Evolutionary conservation across 257 asterid genomes (phyloP).

Genomic region (Penstemon barbatus): DNA sequence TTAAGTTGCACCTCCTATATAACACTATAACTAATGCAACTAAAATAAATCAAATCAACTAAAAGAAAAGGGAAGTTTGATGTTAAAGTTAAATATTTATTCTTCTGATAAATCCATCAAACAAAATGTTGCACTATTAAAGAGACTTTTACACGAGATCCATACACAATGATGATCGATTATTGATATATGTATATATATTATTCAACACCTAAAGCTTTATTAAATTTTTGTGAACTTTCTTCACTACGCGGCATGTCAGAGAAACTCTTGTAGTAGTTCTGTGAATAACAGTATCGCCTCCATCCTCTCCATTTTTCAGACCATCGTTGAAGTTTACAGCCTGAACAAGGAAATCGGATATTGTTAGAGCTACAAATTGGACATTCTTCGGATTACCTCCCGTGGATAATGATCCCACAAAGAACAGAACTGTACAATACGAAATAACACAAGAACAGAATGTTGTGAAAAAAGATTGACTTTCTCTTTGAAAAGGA

Average conservation of each 20-base stretch:
- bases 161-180: conserved; percentile 7
- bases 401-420: too few species aligned
- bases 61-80: background rate
- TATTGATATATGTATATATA: conserved; percentile 8
- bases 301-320: conserved; percentile 34
- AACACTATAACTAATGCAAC: background rate
- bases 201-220: conserved; percentile 43
- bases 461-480: too few species aligned
- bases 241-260: conserved; percentile 77
- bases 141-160: conserved; percentile 3
- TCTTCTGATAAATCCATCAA: background rate
- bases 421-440: too few species aligned
- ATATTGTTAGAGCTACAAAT: too few species aligned
- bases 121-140: background rate
- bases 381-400: too few species aligned
- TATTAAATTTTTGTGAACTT: conserved; percentile 62
- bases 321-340: conserved; percentile 43
- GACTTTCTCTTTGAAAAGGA: too few species aligned
- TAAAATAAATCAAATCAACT: background rate
- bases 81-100: background rate
- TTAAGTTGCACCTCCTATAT: too few species aligned
- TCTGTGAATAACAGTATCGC: conserved; percentile 50
- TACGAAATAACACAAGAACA: too few species aligned
- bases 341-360: conserved; percentile 42
- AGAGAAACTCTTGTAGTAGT: conserved; percentile 73